Base-by-base conservation (phyloP, 768 basidiomycete genomes). In the Postia placenta region DNA sequence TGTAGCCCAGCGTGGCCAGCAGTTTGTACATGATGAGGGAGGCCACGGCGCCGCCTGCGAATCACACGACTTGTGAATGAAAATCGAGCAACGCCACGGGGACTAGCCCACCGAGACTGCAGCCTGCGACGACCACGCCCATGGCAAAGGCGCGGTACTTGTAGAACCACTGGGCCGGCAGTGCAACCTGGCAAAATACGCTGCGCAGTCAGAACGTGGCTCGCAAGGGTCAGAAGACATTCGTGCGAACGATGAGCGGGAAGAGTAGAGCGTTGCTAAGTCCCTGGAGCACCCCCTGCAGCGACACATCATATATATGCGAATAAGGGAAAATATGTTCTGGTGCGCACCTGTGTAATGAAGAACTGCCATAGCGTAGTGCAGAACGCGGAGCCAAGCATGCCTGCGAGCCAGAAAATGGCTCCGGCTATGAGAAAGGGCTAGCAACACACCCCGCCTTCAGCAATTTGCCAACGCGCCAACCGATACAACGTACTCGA, bases 161-260 rank as follows among this genome's bases (percentile, higher is more conserved):
- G n/a, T 58, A 55, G 58, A 70, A 70, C 53, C 60, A 63, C 46
- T 69, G 68, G 1, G 63, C 51, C 1, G 65, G 55, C 7, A 66
- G 46, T 15, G 58, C 51, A 23, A 59, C 55, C 57, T 59, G 27
- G 1, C 4, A n/a, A 14, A n/a, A n/a, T 9, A 23, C 15, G 22
- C 11, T 15, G 4, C 4, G 12, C 5, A 35, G 37, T 22, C 4
- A 11, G 9, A 17, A 11, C n/a, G 12, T 44, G 23, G 33, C 9
- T 5, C 4, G 12, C 25, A 42, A 42, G 11, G 25, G 23, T 23
- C 6, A 3, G 15, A 25, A 4, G 23, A 15, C 20, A 23, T 33
- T 39, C 4, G 27, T 11, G 30, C 57, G 28, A 22, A 59, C 58
- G 17, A 56, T 53, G 1, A 59, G 47, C 2, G 58, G 58, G 35